Evolutionary conservation across 2,329 filamentous ascomycete species (phyloP), one percentile per base, ranked within the genome.

Genomic region (Pestalotiopsis fici): DNA sequence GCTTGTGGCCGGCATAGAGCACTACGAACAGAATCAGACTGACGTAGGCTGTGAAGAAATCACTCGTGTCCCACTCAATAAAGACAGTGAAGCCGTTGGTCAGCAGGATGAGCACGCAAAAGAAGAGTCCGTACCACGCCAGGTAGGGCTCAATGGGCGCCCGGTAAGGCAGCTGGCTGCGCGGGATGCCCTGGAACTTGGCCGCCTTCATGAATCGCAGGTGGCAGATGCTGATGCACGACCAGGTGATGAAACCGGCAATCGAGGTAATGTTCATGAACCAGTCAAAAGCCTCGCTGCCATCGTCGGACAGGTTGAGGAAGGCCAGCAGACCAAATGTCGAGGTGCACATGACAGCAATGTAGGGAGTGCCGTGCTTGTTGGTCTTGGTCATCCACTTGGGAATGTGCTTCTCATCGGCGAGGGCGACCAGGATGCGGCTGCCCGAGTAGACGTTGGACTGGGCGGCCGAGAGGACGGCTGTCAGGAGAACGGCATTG

Each of bases 401-500:
- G 1, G 91, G 91, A 0, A 90, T 90, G 67, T 89, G 87, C 55
- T 87, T 86, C 65, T 90, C 88, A 55, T 88, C 81, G 39, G 90
- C 89, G 13, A 93, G 83, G 11, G 87, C 89, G 69, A 93, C 84
- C 43, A 93, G 83, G 54, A 91, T 90, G 27, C 91, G 89, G 67
- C 87, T 90, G 68, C 88, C 89, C 55, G 90, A 91, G 81, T 93
- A 93, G 68, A 94, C 86, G 79, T 93, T 93, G 15, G 91, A 92
- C 80, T 92, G 93, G 68, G 91, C 93, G 5, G 93, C 92, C 0
- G 91, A 93, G 72, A 94, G 88, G 7, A 94, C 93, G 3, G 92
- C 92, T 0, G 92, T 93, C 25, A 95, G 83, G 11, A 95, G 87
- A 7, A 94, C 89, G 18, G 89, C 92, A 78, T 95, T 95, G 83